These are phyloP conservation scores for Peronospora belbahrii DNA, from an alignment of 352 stramenopile genomes.

Conservation along the genomic window DNA sequence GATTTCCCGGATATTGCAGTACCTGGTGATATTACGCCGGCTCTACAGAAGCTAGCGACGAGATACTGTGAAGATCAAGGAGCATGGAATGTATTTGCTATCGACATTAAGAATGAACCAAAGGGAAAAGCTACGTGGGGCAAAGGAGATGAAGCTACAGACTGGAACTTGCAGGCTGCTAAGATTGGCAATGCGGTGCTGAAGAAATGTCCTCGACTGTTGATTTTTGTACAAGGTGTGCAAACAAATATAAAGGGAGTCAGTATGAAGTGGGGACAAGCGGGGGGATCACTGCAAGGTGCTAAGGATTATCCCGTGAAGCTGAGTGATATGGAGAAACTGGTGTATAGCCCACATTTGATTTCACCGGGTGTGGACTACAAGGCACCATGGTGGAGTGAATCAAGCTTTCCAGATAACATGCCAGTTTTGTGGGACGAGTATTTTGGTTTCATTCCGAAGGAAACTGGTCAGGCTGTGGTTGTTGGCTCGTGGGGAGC, in stretches of 20 bases:
- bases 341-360: slow-evolving; percentile 62
- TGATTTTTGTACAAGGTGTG: slow-evolving; percentile 73
- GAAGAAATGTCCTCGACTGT: slow-evolving; percentile 42
- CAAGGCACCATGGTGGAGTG: slow-evolving; percentile 56
- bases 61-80: slow-evolving; percentile 53
- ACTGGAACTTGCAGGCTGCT: slow-evolving; percentile 53
- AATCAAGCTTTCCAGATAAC: slow-evolving; percentile 53
- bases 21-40: slow-evolving; percentile 44
- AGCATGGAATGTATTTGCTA: slow-evolving; percentile 66
- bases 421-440: slow-evolving; percentile 59
- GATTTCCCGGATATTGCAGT: slow-evolving; percentile 56
- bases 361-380: slow-evolving; percentile 58
- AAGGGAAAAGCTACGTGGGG: slow-evolving; percentile 64
- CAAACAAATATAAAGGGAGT: slow-evolving; percentile 59
- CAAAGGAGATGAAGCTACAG: slow-evolving; percentile 43
- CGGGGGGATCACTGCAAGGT: slow-evolving; percentile 49
- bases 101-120: slow-evolving; percentile 78
- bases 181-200: slow-evolving; percentile 68
- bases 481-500: slow-evolving; percentile 63
- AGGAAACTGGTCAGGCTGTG: slow-evolving; percentile 43
- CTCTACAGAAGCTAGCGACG: slow-evolving; percentile 42
- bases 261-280: slow-evolving; percentile 49
- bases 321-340: slow-evolving; percentile 56
- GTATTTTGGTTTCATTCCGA: slow-evolving; percentile 61
- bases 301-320: slow-evolving; percentile 55